These are phyloP conservation scores for Coemansia sp. DNA, from an alignment of 192 early-diverging fungal genomes.

Conservation along the genomic window DNA sequence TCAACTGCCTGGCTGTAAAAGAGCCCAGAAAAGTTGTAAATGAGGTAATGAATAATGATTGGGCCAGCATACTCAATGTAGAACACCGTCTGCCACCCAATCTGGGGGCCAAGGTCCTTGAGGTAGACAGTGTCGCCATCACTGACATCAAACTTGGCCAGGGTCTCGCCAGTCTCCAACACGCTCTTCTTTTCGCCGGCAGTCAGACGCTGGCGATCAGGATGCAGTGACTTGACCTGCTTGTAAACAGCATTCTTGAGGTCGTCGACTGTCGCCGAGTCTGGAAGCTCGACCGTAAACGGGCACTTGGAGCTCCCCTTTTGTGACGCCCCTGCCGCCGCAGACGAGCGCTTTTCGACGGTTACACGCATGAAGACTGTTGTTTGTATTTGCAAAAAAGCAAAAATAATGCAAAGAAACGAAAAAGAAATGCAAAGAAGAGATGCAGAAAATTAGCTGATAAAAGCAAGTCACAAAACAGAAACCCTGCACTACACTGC, in stretches of 20 bases:
- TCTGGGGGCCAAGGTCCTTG: slow-evolving; percentile 84
- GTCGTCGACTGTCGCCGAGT: slow-evolving; percentile 64
- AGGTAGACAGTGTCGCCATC: slow-evolving; percentile 63
- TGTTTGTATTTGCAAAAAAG: neutral
- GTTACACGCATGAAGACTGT: slow-evolving; percentile 32
- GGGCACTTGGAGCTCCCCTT: slow-evolving; percentile 13
- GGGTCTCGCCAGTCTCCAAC: slow-evolving; percentile 52
- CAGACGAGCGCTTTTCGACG: slow-evolving; percentile 30
- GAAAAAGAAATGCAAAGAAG: neutral
- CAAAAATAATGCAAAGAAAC: neutral
- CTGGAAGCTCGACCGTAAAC: slow-evolving; percentile 61
- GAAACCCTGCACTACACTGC: neutral
- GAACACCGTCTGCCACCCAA: slow-evolving; percentile 93
- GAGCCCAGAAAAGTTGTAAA: slow-evolving; percentile 70
- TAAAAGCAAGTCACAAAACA: neutral
- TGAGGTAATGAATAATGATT: slow-evolving; percentile 78
- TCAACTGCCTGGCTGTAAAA: slow-evolving; percentile 68
- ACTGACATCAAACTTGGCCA: slow-evolving; percentile 66
- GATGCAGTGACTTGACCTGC: slow-evolving; percentile 53
- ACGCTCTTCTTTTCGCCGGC: slow-evolving; percentile 61
- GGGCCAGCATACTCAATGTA: slow-evolving; percentile 93
- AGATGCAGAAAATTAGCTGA: neutral
- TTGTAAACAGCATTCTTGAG: slow-evolving; percentile 67
- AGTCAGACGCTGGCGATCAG: slow-evolving; percentile 84
- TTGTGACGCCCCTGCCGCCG: slow-evolving; percentile 2